A percentile compares a stretch with the other conserved stretches of the same genome.
phyloP scores from a whole-genome alignment of 345 rosid genomes.

The Trapa bicornis region DNA sequence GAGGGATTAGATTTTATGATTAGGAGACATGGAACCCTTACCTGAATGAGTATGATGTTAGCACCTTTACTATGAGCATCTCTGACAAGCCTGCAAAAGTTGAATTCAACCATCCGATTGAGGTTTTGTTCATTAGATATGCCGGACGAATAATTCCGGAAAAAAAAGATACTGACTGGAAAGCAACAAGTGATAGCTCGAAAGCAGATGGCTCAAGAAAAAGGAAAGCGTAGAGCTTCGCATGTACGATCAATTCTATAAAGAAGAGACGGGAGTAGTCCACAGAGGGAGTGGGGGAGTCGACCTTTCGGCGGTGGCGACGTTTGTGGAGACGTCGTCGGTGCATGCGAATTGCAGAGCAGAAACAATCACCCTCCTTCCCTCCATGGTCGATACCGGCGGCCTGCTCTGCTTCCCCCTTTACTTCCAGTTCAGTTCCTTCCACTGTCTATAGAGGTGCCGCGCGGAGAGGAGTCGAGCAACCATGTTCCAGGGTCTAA shows the following conservation, averaged over 20 bases:
- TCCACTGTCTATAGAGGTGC: too few relatives aligned
- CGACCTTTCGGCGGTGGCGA: slow-evolving; percentile 74
- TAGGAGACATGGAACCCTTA: neutral
- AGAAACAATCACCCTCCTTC: slow-evolving; percentile 46
- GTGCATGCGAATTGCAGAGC: slow-evolving; percentile 78
- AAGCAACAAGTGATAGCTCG: neutral
- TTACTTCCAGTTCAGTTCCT: neutral
- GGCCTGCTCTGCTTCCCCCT: neutral
- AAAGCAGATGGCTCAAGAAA: neutral
- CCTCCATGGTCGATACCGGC: neutral
- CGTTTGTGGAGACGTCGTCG: slow-evolving; percentile 58
- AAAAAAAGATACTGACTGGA: neutral
- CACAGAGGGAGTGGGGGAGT: neutral
- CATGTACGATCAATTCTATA: neutral
- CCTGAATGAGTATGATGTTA: slow-evolving; percentile 88
- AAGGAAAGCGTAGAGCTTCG: too few relatives aligned
- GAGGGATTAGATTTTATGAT: too few relatives aligned
- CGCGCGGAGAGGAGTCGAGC: too few relatives aligned
- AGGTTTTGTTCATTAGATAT: neutral
- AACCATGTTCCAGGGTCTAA: too few relatives aligned
- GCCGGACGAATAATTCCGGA: neutral
- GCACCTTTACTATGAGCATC: slow-evolving; percentile 66
- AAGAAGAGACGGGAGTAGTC: neutral
- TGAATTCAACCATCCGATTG: neutral
- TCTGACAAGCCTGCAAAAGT: slow-evolving; percentile 49